phyloP scores from a whole-genome alignment of 768 basidiomycete species.

The Auricularia cornea region DNA sequence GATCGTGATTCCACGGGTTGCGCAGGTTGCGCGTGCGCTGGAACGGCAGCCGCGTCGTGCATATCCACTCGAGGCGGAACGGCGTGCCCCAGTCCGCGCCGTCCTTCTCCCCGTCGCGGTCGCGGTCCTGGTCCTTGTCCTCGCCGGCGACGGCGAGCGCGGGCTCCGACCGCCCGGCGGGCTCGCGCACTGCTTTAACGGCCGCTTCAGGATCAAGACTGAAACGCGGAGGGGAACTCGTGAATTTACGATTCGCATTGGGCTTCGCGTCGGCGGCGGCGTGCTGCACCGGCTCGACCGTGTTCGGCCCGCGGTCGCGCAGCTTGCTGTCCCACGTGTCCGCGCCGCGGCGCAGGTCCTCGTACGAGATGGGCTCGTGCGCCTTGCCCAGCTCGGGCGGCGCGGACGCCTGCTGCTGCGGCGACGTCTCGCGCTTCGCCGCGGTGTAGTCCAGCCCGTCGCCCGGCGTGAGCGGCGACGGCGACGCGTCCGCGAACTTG shows the following conservation, averaged over 20 bases:
- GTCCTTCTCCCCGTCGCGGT: slow-evolving; percentile 11
- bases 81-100: slow-evolving; percentile 57
- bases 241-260: not conserved
- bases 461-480: slow-evolving; percentile 21
- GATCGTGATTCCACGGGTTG: slow-evolving; percentile 89
- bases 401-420: slow-evolving; percentile 31
- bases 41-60: slow-evolving; percentile 65
- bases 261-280: not conserved
- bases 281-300: not conserved
- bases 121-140: not conserved
- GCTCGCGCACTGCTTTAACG: not conserved
- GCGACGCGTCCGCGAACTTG: slow-evolving; percentile 37
- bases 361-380: slow-evolving; percentile 14
- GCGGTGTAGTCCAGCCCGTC: slow-evolving; percentile 1
- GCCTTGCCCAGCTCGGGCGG: slow-evolving; percentile 43
- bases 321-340: not conserved
- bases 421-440: slow-evolving; percentile 4
- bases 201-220: not conserved
- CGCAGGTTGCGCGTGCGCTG: slow-evolving; percentile 66
- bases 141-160: not conserved
- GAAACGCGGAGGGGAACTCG: not conserved
- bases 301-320: not conserved
- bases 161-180: not conserved
- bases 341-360: not conserved
- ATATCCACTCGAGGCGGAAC: slow-evolving; percentile 80